Conservation (phyloP, 2,329 filamentous ascomycete species). For the Penicillium sp. region DNA sequence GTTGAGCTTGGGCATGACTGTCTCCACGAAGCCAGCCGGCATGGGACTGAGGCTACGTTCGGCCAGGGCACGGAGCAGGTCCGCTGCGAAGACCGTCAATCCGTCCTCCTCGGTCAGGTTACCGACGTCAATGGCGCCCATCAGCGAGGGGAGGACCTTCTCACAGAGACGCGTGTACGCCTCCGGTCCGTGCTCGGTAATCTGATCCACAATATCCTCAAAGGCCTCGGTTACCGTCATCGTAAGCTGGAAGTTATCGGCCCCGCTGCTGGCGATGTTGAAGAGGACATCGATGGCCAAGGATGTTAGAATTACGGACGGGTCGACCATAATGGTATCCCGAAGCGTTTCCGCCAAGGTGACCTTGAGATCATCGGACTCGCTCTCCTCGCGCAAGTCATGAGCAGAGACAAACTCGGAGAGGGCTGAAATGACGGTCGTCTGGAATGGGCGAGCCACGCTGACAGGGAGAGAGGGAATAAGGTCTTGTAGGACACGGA, state of each 20-base stretch:
- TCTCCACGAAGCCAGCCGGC: conserved; percentile 80
- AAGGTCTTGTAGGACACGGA: conserved; percentile 79
- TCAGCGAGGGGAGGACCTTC: conserved; percentile 85
- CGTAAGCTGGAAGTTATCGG: conserved; percentile 87
- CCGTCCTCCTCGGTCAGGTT: conserved; percentile 78
- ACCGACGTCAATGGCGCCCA: conserved; percentile 85
- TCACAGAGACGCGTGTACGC: conserved; percentile 77
- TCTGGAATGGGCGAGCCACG: conserved; percentile 62
- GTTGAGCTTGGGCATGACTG: conserved; percentile 84
- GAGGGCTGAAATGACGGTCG: conserved; percentile 62
- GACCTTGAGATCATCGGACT: conserved; percentile 89
- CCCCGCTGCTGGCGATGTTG: conserved; percentile 82
- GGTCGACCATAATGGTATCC: conserved; percentile 79
- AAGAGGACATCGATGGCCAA: conserved; percentile 81
- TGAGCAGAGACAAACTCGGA: conserved; percentile 76
- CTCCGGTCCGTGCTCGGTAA: conserved; percentile 66
- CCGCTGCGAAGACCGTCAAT: conserved; percentile 82
- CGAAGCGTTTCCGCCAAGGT: conserved; percentile 85
- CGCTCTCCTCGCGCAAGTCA: conserved; percentile 79
- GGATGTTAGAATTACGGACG: conserved; percentile 70
- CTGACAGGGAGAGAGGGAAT: conserved; percentile 57
- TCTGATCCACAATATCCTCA: conserved; percentile 76
- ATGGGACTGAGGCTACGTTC: conserved; percentile 84
- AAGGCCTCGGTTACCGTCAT: conserved; percentile 88
- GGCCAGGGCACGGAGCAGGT: conserved; percentile 78